phyloP scores from a whole-genome alignment of 1,139 yeast genomes.

The Yamadazyma buinensis region DNA sequence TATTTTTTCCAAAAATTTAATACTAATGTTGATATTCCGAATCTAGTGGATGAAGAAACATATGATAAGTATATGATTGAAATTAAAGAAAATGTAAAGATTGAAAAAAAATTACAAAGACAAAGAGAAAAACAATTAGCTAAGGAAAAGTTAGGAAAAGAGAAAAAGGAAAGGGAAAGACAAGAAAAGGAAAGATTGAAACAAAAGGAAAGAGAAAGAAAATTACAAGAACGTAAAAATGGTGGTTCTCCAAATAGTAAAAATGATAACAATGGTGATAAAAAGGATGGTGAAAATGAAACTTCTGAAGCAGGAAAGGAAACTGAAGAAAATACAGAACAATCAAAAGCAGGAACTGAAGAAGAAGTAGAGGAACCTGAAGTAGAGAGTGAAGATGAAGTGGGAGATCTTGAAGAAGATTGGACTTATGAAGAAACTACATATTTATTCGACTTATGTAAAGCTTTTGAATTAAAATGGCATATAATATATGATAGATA shows the following conservation, averaged over 20 bases:
- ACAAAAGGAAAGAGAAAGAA: slow-evolving; percentile 7
- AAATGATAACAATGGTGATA: not conserved
- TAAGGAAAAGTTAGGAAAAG: slow-evolving; percentile 9
- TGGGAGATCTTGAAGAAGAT: slow-evolving; percentile 7
- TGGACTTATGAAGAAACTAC: slow-evolving; percentile 83
- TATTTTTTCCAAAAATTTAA: slow-evolving; percentile 77
- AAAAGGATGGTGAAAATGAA: slow-evolving; percentile 1
- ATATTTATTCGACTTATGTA: slow-evolving; percentile 69
- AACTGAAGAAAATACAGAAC: slow-evolving; percentile 5
- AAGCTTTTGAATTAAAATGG: slow-evolving; percentile 82
- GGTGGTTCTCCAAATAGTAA: slow-evolving; percentile 4
- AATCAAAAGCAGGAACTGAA: slow-evolving; percentile 3
- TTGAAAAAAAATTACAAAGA: slow-evolving; percentile 17
- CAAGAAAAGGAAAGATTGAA: slow-evolving; percentile 5
- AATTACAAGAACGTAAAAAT: slow-evolving; percentile 9
- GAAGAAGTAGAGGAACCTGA: slow-evolving; percentile 6
- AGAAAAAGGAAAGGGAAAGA: slow-evolving; percentile 8
- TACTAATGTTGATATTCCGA: slow-evolving; percentile 66
- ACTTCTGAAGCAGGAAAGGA: slow-evolving; percentile 1
- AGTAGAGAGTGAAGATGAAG: slow-evolving; percentile 5
- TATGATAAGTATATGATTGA: slow-evolving; percentile 49
- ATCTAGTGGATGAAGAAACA: slow-evolving; percentile 60
- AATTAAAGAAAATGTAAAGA: slow-evolving; percentile 18
- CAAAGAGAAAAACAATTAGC: slow-evolving; percentile 11
- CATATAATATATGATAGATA: slow-evolving; percentile 77